phyloP scores from a whole-genome alignment of 371 early-diverging fungal genomes.

The Coemansia sp. region DNA sequence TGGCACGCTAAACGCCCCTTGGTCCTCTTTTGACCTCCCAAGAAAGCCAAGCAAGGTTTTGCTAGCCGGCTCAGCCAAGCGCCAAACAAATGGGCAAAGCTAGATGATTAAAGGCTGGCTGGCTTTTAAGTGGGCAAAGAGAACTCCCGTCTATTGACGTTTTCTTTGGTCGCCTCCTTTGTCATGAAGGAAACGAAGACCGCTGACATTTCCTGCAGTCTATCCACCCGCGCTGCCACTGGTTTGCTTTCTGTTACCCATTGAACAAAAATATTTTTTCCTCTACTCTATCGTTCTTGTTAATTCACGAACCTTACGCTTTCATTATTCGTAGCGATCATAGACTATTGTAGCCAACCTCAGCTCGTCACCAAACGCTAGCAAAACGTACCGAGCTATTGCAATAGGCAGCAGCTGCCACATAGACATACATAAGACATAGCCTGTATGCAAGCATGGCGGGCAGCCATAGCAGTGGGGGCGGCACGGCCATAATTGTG shows the following conservation, averaged over 20 bases:
- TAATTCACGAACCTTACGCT: no score
- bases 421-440: neutral
- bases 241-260: conserved; percentile 1
- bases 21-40: neutral
- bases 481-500: conserved; percentile 28
- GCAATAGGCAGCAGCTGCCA: neutral
- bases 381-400: no score
- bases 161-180: neutral
- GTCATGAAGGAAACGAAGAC: neutral
- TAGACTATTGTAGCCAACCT: neutral
- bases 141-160: neutral
- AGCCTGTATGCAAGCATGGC: conserved; percentile 6
- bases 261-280: neutral
- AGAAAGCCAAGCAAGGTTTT: neutral
- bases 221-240: neutral
- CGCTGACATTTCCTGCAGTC: neutral
- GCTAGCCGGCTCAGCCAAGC: neutral
- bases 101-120: neutral
- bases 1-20: no score
- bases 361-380: neutral
- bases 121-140: neutral
- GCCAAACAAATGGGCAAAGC: neutral
- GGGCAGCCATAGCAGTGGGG: conserved; percentile 39
- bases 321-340: neutral
- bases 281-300: neutral